Base-by-base conservation (phyloP, 129 eudicot species). In the Flaveria bidentis region DNA sequence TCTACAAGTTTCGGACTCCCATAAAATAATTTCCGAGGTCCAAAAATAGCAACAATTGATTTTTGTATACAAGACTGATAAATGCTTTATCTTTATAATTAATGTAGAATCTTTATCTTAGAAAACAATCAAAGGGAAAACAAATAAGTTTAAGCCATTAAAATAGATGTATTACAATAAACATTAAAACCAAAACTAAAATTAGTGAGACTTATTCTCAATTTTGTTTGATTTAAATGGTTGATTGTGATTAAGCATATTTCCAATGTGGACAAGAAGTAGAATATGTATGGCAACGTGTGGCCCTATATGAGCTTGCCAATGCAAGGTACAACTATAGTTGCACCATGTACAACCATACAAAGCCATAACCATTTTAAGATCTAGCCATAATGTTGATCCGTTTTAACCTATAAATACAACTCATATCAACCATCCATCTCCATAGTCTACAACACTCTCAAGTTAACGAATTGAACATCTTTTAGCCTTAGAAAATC, bases 241-340 rank as follows among this genome's bases (percentile, higher is more conserved):
- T 25, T 6, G 5, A 10, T 49, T 49, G 36, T 26, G 50, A 23
- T 17, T 12, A 49, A 28, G 14, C 52, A 36, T 33, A 42, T 23
- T 55, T 68, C 49, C 30, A 3, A 67, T 55, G 47, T 77, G 58
- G 58, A 77, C 81, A 77, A 23, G 6, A 25, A 68, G 10, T 20
- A 68, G 81, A 77, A 77, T 67, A 39, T 66, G 39, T 9, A 9
- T 57, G 42, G 66, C 47, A 39, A 25, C 22, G 15, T 14, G 42
- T 12, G 69, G 20, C 45, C 69, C 69, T 11, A 63, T 18, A 63
- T 14, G 60, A 13, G 28, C 18, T 56, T 41, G 26, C 75, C 56
- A 9, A 46, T 25, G 60, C 45, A 73, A 22, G 52, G 44, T 62
- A 46, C 28, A 47, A 39, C 2, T 11, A 62, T 2, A 47, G 13